Evolutionary conservation across 2,329 filamentous ascomycete genomes (phyloP).

Genomic region (Paraconiothyrium sp.): DNA sequence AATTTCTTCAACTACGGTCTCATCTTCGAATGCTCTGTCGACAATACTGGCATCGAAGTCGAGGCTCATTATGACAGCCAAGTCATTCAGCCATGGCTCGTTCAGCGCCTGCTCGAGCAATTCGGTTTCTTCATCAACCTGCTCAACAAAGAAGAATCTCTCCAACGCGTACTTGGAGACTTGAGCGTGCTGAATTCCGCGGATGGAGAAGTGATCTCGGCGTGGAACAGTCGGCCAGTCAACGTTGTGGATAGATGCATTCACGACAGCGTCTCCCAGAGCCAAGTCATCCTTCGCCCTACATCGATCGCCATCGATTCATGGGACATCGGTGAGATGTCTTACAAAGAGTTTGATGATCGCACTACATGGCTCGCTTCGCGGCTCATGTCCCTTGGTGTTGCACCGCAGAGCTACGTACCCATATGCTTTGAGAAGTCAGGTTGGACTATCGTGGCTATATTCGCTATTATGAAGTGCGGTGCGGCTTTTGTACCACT

Average conservation of each 20-base stretch:
- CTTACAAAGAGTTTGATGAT: slow-evolving; percentile 41
- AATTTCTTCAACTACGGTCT: slow-evolving; percentile 50
- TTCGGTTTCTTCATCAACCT: slow-evolving; percentile 39
- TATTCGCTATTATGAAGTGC: slow-evolving; percentile 49
- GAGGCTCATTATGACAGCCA: slow-evolving; percentile 43
- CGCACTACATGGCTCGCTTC: slow-evolving; percentile 37
- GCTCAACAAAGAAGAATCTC: slow-evolving; percentile 29
- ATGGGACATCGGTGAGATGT: slow-evolving; percentile 40
- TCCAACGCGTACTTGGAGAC: slow-evolving; percentile 26
- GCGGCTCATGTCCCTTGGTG: slow-evolving; percentile 33
- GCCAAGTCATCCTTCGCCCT: slow-evolving; percentile 30
- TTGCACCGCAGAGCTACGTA: slow-evolving; percentile 38
- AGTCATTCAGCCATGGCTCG: slow-evolving; percentile 40
- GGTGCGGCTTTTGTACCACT: slow-evolving; percentile 50
- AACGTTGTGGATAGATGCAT: slow-evolving; percentile 38
- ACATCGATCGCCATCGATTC: slow-evolving; percentile 36
- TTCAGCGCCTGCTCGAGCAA: slow-evolving; percentile 38
- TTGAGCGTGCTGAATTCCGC: slow-evolving; percentile 33
- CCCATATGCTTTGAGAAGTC: slow-evolving; percentile 51
- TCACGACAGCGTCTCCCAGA: slow-evolving; percentile 39
- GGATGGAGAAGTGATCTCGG: slow-evolving; percentile 31
- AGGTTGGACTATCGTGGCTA: slow-evolving; percentile 45
- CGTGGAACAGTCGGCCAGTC: slow-evolving; percentile 39
- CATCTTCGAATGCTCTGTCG: slow-evolving; percentile 43
- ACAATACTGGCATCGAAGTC: slow-evolving; percentile 30